Conservation (phyloP, 345 rosid genomes). For the Abelmoschus esculentus region DNA sequence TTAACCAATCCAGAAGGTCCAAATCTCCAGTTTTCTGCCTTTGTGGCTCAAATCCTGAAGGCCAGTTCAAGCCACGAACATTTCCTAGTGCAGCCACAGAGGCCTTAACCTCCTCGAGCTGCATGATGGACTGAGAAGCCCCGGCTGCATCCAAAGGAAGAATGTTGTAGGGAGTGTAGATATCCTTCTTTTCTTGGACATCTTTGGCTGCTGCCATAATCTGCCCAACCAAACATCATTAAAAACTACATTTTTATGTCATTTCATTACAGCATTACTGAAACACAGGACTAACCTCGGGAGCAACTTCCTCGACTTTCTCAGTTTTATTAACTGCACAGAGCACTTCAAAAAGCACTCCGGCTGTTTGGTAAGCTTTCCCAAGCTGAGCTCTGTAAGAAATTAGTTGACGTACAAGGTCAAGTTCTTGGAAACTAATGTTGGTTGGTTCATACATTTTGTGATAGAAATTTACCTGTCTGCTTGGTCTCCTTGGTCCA, state of each 20-base stretch:
- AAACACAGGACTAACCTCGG: constrained; percentile 59
- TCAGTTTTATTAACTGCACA: constrained; percentile 97
- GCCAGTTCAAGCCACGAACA: constrained; percentile 87
- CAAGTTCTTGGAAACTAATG: background rate
- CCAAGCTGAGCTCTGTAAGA: constrained; percentile 89
- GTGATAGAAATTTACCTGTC: constrained; percentile 50
- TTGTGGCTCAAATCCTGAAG: constrained; percentile 70
- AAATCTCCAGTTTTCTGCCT: constrained; percentile 79
- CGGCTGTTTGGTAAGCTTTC: constrained; percentile 96
- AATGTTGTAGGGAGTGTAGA: constrained; percentile 91
- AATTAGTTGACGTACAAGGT: background rate
- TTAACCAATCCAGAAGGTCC: constrained; percentile 93
- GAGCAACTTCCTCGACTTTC: constrained; percentile 98
- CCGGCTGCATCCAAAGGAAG: constrained; percentile 97
- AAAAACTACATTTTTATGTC: background rate
- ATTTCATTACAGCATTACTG: background rate
- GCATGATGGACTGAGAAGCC: constrained; percentile 87
- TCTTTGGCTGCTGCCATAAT: constrained; percentile 96
- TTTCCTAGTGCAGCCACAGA: constrained; percentile 84
- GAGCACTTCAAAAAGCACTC: constrained; percentile 95
- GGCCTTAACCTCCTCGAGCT: constrained; percentile 98
- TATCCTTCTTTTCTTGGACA: constrained; percentile 97
- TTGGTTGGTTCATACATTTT: background rate
- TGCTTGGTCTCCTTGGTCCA: constrained; percentile 94
- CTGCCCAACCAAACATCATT: constrained; percentile 35